Evolutionary conservation across 2,329 filamentous ascomycete genomes (phyloP), one percentile per base, ranked within the genome.

Genomic region (Neonectria neomacrospora): DNA sequence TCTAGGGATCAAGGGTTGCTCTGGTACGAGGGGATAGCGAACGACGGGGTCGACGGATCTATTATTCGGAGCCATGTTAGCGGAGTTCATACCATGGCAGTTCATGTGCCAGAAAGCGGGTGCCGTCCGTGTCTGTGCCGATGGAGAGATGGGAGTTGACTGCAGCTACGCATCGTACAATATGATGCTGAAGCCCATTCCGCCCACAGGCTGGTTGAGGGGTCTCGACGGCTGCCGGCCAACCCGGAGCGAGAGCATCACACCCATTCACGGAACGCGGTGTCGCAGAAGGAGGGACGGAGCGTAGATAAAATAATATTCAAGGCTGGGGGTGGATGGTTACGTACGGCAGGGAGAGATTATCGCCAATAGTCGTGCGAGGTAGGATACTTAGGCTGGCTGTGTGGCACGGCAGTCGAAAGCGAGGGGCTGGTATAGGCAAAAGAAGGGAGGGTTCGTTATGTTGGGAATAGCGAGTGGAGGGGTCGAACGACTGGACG

Each of bases 401-500:
- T 58, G 51, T 34, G 54, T 56, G 59, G 58, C 58, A 71, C 63
- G 54, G 47, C 45, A 30, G 18, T 62, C 48, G 55, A 57, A 67
- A 65, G 41, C 54, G 65, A 71, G 67, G 67, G 67, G 70, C 67
- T 71, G 71, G 68, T 60, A 48, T 30, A 56, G 22, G 51, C 66
- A 58, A 70, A 64, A 51, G 60, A 67, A 71, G 67, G 65, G 66
- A 65, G 34, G 39, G 37, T 60, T 54, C 32, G 52, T 48, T 52
- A 59, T 39, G 47, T 51, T 42, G 61, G 39, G n/a, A 5, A 41
- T 41, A 41, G 37, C 37, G 37, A 41, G 37, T 44, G 66, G 58
- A 65, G 65, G 56, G 64, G 68, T 59, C 52, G 70, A 74, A 74
- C 72, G 74, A 80, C 75, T 74, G 79, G 76, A 80, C 76, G 76